These are phyloP conservation scores for Trichosporon faecale DNA, from an alignment of 1,284 basidiomycete genomes.

Conservation along the genomic window DNA sequence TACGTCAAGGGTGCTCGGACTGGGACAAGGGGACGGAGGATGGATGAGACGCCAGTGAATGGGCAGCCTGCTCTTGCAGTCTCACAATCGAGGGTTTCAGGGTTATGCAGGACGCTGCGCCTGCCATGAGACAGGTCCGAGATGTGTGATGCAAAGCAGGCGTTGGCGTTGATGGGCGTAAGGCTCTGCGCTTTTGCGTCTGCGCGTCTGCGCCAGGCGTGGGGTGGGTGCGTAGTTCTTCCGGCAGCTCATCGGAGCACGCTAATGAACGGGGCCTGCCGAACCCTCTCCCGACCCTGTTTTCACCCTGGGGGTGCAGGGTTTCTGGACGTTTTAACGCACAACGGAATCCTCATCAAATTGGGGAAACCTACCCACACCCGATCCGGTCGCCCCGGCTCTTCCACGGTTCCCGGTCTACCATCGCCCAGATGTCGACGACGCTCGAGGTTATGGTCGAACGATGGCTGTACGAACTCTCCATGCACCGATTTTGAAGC, in stretches of 20 bases:
- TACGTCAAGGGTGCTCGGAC: not conserved
- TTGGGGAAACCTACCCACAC: not conserved
- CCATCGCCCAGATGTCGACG: not conserved
- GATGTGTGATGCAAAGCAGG: not conserved
- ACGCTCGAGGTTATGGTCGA: not conserved
- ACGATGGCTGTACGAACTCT: constrained; percentile 1
- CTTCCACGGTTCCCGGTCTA: not conserved
- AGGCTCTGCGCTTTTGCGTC: not conserved
- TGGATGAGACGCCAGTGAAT: constrained; percentile 3
- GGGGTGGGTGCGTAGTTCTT: not conserved
- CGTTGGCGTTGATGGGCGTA: not conserved
- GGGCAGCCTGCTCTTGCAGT: not conserved
- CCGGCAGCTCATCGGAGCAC: not conserved
- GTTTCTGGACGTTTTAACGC: not conserved
- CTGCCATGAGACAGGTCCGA: constrained; percentile 1
- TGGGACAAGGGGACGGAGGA: not conserved
- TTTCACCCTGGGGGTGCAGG: not conserved
- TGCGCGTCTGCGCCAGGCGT: not conserved
- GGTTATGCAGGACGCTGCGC: not conserved
- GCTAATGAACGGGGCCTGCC: not conserved
- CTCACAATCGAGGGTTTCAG: not conserved
- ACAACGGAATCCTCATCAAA: not conserved
- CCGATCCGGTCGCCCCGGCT: not conserved
- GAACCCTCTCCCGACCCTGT: not conserved
- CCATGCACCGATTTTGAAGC: not conserved